Base-by-base conservation (phyloP, 805 yeast genomes). In the Ogataea sp. region DNA sequence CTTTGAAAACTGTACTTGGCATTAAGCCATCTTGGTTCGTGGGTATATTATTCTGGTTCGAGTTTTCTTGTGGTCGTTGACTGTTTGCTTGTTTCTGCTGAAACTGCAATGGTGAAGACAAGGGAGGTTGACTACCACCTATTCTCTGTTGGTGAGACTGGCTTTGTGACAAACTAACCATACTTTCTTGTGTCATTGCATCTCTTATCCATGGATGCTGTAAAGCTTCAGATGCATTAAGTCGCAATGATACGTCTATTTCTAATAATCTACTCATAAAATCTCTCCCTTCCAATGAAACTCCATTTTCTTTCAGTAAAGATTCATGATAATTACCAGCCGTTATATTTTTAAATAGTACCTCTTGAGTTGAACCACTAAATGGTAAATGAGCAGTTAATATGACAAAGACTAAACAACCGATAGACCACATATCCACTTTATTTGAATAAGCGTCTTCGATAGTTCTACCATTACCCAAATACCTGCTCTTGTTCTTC, bases 391-490 rank as follows among this genome's bases (percentile, higher is more conserved):
- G 96, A 0, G 93, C 90, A 0, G 98, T 90, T 39, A 93, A 60
- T 20, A 90, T 78, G 4, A 93, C 98, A 63, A 88, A 93, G 1
- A 88, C 82, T 21, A 93, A 64, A 59, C 99, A 93, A 0, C 98
- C 99, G 41, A 93, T 70, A 2, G 97, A 87, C 99, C 99, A 93
- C 73, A 93, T 86, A 58, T 93, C 99, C 14, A 93, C 97, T 42
- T 85, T 70, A 29, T 83, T 80, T 2, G 96, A 86, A 54, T 93
- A 93, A 36, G 69, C 45, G 47, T 58, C 64, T 27, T 58, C 62
- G 11, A 50, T 40, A 13, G 49, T 51, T 30, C 55, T 50, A 7
- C 64, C 64, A 37, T 59, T 59, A 10, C 64, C 64, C 23, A 59
- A 36, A 34, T 59, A 58, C 33, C 62, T 39, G 37, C 48, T 53